Conservation (phyloP, 1,284 basidiomycete species). For the Earliella scabrosa region DNA sequence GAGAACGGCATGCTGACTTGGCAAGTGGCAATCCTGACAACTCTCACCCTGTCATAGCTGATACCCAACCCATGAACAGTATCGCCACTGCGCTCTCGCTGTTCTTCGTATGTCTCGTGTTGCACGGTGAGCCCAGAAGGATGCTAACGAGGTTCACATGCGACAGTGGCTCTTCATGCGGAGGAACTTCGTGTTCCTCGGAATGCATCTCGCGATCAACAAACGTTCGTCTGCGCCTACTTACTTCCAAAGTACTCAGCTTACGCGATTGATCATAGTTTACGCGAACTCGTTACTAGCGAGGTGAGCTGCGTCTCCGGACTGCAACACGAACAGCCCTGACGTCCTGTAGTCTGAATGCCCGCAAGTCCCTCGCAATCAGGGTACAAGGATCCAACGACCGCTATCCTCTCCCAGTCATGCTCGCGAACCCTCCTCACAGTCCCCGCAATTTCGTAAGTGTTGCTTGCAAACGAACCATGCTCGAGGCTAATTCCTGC, state of each 20-base stretch:
- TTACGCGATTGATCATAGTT: too few relatives aligned
- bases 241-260: too few relatives aligned
- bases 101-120: conserved; percentile 24
- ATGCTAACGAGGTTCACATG: background rate
- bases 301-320: conserved; percentile 14
- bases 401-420: conserved; percentile 16
- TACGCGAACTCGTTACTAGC: conserved; percentile 31
- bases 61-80: conserved; percentile 7
- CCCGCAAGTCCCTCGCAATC: conserved; percentile 14
- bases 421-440: conserved; percentile 5
- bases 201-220: conserved; percentile 29
- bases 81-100: conserved; percentile 25
- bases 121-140: background rate
- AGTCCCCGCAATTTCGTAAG: conserved; percentile 4
- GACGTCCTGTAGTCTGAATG: conserved; percentile 14
- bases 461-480: background rate
- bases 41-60: background rate
- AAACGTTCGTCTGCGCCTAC: conserved; percentile 25
- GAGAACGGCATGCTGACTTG: conserved; percentile 30
- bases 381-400: conserved; percentile 10
- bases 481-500: too few relatives aligned
- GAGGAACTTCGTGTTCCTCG: conserved; percentile 29
- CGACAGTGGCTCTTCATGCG: conserved; percentile 29
- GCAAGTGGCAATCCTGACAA: conserved; percentile 5
- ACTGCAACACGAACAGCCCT: background rate